Evolutionary conservation across 1,284 basidiomycete species (phyloP), one percentile per base, ranked within the genome.

Genomic region (Cerioporus squamosus): DNA sequence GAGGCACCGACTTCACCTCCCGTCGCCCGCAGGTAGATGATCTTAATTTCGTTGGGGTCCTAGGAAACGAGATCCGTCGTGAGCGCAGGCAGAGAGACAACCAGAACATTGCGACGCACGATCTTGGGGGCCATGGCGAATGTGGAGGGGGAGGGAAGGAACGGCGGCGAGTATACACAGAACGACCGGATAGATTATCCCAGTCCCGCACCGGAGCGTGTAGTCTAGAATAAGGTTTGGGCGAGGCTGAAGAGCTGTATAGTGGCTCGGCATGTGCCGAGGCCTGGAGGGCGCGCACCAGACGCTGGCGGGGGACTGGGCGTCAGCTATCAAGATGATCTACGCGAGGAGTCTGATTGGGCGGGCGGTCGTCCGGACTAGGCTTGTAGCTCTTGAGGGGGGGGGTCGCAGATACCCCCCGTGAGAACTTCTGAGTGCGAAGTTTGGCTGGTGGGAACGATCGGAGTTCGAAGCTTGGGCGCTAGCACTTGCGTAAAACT

Each of bases 1-100:
- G 97, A 98, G 67, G 97, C 95, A 86, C 96, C 97, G 74, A 99
- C 95, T 85, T 99, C 97, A 89, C 97, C 97, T 84, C 97, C 97
- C 64, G 94, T 97, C 64, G 96, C 96, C 74, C 97, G 91, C 78
- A 99, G 93, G 88, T 97, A 96, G 87, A 99, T 99, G 84, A 98
- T 95, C 81, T 97, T 98, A 72, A 95, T 84, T 82, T 97, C 96
- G 78, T 84, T 92, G 67, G 94, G 94, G 84, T 95, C 93, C 89
- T 93, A 71, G 51, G 51, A 44, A 40, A 51, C 38, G 65, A 75
- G 66, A 36, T 18, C 53, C 14, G 47, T 12, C 49, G 48, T 54
- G 22, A 46, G 38, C 29, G 22, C 26, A 17, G 36, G 29, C 36
- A 33, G 18, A 33, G 4, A n/a, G 20, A n/a, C 40, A 42, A 44